Base-by-base conservation (phyloP, 352 stramenopile species). In the Thalassiosira ordinaria region DNA sequence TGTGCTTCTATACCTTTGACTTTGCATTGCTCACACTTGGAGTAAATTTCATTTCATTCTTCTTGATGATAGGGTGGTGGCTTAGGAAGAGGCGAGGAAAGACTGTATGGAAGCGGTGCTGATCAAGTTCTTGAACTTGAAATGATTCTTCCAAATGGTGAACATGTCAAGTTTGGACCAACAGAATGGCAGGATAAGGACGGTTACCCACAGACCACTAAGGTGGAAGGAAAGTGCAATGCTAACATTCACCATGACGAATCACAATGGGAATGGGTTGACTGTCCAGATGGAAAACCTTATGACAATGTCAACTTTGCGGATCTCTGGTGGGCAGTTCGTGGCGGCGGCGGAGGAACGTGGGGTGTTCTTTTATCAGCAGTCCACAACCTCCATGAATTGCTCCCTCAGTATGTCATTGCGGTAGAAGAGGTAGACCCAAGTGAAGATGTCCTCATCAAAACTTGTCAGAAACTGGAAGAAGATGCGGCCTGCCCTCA, bases 81-180 rank as follows among this genome's bases (percentile, higher is more conserved):
- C 2, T 47, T n/a, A 16, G 13, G 5, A 18, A 47, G 5, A 7
- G 13, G 5, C 4, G 13, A 18, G 11, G 39, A n/a, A 2, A 47
- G 39, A 16, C 4, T n/a, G 4, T 47, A 18, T 47, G 39, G 39
- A 1, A n/a, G 4, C 5, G 67, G 74, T 51, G 61, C 67, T 5
- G 74, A 83, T 70, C 67, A 83, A 61, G 74, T 83, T 13, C 35
- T 83, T 26, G 49, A 80, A 26, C n/a, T 78, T 6, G 69, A 78
- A 53, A 72, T 72, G 57, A 62, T 78, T n/a, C 51, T 78, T 11
- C 57, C 67, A 0, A 61, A 77, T 53, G 57, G 55, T 14, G 2
- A 61, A 16, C 66, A 75, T 20, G 62, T 81, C 6, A 18, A 37
- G 26, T 81, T 81, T 64, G 63, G 64, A 18, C 73, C 73, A 3